Evolutionary conservation across 495 filamentous ascomycete species (phyloP).

Genomic region (Podospora conica): DNA sequence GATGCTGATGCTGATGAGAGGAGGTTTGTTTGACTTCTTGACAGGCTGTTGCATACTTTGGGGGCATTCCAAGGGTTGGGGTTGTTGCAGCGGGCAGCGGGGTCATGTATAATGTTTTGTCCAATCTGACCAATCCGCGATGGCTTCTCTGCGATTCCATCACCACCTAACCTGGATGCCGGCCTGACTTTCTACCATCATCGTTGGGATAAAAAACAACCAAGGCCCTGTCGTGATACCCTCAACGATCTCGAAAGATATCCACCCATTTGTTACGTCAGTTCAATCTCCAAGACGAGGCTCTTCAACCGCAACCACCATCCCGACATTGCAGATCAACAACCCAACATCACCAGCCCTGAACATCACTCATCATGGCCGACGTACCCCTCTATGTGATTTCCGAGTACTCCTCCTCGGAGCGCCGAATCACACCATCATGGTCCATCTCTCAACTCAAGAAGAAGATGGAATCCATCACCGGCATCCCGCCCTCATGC

Average conservation of each 20-base stretch:
- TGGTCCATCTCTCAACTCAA: slow-evolving; percentile 88
- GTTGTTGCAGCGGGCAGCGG: neutral
- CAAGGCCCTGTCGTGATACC: neutral
- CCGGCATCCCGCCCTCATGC: slow-evolving; percentile 75
- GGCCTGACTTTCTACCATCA: neutral
- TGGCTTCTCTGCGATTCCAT: neutral
- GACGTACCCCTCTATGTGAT: slow-evolving; percentile 83
- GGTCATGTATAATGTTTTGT: no score
- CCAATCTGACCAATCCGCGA: neutral
- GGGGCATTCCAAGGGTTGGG: neutral
- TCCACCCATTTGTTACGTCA: neutral
- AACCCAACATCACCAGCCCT: neutral
- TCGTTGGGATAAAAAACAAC: neutral
- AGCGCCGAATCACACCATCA: slow-evolving; percentile 84
- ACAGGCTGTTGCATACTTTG: neutral
- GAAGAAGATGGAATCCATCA: slow-evolving; percentile 85
- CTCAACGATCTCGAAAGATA: neutral
- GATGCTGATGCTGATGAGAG: no score
- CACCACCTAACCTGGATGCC: neutral
- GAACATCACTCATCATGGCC: slow-evolving; percentile 41
- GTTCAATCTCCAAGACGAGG: neutral
- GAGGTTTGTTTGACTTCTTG: neutral
- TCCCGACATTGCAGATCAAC: neutral
- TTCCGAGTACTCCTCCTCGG: slow-evolving; percentile 67
- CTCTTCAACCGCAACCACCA: neutral